These are phyloP conservation scores for Penicillium sp. DNA, from an alignment of 2,329 filamentous ascomycete species.

Conservation along the genomic window DNA sequence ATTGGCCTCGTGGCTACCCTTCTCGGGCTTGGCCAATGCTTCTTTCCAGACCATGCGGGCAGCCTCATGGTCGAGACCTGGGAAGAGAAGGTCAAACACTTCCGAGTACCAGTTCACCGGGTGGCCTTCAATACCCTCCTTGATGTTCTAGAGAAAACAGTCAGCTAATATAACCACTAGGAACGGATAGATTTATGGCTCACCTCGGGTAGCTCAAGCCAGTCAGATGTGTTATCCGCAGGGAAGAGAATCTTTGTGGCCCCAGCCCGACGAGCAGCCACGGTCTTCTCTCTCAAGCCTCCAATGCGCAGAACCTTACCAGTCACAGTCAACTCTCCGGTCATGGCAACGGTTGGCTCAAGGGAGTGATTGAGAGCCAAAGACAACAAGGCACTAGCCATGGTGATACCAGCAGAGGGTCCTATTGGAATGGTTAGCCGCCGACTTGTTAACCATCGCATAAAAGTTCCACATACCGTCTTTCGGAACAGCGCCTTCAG, in stretches of 20 bases:
- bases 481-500: slow-evolving; percentile 90
- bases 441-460: not conserved
- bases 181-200: slow-evolving; percentile 33
- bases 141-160: slow-evolving; percentile 68
- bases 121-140: slow-evolving; percentile 84
- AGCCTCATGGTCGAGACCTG: slow-evolving; percentile 61
- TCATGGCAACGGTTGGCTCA: slow-evolving; percentile 89
- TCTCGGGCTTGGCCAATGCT: slow-evolving; percentile 49
- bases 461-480: slow-evolving; percentile 50
- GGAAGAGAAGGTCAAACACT: slow-evolving; percentile 85
- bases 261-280: slow-evolving; percentile 82
- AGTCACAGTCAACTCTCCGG: slow-evolving; percentile 89
- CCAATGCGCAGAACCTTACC: slow-evolving; percentile 94
- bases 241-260: slow-evolving; percentile 93
- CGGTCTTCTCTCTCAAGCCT: slow-evolving; percentile 90
- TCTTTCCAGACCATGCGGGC: slow-evolving; percentile 67
- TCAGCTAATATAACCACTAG: slow-evolving; percentile 15
- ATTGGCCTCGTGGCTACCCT: slow-evolving; percentile 26
- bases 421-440: slow-evolving; percentile 32
- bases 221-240: slow-evolving; percentile 88
- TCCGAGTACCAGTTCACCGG: slow-evolving; percentile 90
- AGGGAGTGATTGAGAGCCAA: slow-evolving; percentile 71
- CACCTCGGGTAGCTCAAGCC: slow-evolving; percentile 93
- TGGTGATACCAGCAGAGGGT: slow-evolving; percentile 87
- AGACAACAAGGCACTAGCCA: slow-evolving; percentile 86